A percentile compares a stretch with the other conserved stretches of the same genome.
Evolutionary conservation across 805 yeast species (phyloP).

Genomic region (Candida manassasensis): DNA sequence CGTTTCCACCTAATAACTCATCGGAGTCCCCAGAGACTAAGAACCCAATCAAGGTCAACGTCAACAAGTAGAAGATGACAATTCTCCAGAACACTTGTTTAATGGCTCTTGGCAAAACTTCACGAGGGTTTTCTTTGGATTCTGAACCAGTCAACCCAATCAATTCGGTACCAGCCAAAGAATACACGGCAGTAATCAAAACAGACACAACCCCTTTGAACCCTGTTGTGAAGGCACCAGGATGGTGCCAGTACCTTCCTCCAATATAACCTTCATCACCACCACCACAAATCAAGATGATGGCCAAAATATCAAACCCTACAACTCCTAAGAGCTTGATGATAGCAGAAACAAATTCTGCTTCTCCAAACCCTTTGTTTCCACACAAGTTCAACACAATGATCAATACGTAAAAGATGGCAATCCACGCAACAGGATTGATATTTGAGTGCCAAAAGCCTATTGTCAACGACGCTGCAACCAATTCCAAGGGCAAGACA

Average conservation of each 20-base stretch:
- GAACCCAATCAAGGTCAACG: slow-evolving; percentile 37
- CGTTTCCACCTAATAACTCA: slow-evolving; percentile 20
- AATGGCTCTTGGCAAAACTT: slow-evolving; percentile 37
- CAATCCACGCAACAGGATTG: slow-evolving; percentile 40
- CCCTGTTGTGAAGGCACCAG: slow-evolving; percentile 38
- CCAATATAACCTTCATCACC: slow-evolving; percentile 38
- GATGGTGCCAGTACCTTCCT: slow-evolving; percentile 31
- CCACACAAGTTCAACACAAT: slow-evolving; percentile 31
- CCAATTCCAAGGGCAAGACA: slow-evolving; percentile 39
- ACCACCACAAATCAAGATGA: slow-evolving; percentile 38
- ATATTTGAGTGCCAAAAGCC: slow-evolving; percentile 36
- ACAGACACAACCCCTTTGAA: slow-evolving; percentile 37
- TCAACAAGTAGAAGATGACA: slow-evolving; percentile 35
- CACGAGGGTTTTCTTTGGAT: slow-evolving; percentile 34
- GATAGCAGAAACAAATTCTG: slow-evolving; percentile 32
- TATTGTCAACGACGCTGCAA: slow-evolving; percentile 38
- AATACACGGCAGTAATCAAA: slow-evolving; percentile 37
- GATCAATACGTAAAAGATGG: slow-evolving; percentile 34
- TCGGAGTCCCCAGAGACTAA: slow-evolving; percentile 30
- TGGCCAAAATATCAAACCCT: slow-evolving; percentile 38
- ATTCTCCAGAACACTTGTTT: slow-evolving; percentile 42
- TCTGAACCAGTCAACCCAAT: slow-evolving; percentile 38
- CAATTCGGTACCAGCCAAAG: slow-evolving; percentile 41
- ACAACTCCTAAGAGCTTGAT: slow-evolving; percentile 35
- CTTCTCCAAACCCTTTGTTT: slow-evolving; percentile 34